These are phyloP conservation scores for Chrysoporthe puriensis DNA, from an alignment of 2,329 filamentous ascomycete genomes.

Conservation along the genomic window DNA sequence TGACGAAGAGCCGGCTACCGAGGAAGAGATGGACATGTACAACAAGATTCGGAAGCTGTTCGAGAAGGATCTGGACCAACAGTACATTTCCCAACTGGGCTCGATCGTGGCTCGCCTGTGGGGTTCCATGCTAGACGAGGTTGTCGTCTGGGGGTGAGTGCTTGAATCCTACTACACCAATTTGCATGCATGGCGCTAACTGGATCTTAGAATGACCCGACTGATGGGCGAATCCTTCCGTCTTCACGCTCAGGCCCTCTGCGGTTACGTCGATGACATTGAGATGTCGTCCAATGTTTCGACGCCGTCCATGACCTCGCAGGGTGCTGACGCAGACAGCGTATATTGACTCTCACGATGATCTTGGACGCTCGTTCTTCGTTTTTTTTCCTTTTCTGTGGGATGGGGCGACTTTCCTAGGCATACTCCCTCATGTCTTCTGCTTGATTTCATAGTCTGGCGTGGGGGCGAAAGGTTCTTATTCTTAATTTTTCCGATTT, in stretches of 20 bases:
- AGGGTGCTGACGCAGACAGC: conserved; percentile 72
- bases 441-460: conserved; percentile 35
- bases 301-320: conserved; percentile 72
- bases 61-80: conserved; percentile 85
- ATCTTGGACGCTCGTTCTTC: conserved; percentile 52
- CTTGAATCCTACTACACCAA: not conserved
- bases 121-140: conserved; percentile 98
- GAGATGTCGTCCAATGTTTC: conserved; percentile 71
- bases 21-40: conserved; percentile 87
- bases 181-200: conserved; percentile 46
- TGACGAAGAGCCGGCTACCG: conserved; percentile 87
- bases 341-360: conserved; percentile 59
- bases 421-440: conserved; percentile 50
- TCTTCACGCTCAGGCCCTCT: conserved; percentile 89
- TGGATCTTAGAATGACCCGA: conserved; percentile 72
- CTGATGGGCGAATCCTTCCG: conserved; percentile 99
- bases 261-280: conserved; percentile 89
- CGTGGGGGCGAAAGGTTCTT: conserved; percentile 28
- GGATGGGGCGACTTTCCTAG: conserved; percentile 31
- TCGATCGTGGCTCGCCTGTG: conserved; percentile 94
- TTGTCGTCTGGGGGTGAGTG: conserved; percentile 98
- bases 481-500: conserved; percentile 32
- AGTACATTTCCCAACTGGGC: conserved; percentile 82
- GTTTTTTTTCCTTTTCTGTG: conserved; percentile 41
- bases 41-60: conserved; percentile 90